These are phyloP conservation scores for Rosellinia necatrix DNA, from an alignment of 2,329 filamentous ascomycete species.

Conservation along the genomic window DNA sequence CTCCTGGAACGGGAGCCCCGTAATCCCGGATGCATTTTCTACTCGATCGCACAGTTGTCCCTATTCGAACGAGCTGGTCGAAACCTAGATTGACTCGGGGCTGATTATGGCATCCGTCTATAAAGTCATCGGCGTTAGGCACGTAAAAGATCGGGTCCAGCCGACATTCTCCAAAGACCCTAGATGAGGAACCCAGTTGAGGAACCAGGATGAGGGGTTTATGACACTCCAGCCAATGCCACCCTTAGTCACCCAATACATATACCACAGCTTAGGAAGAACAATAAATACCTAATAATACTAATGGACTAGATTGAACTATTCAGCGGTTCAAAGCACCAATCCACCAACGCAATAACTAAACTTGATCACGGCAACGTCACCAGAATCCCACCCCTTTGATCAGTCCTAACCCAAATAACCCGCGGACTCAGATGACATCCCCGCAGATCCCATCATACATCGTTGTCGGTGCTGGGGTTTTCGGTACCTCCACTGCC, in stretches of 20 bases:
- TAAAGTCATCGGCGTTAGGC: too few relatives aligned
- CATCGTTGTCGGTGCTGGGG: slow-evolving; percentile 67
- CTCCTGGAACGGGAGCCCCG: not conserved
- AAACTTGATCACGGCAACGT: not conserved
- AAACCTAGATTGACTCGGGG: too few relatives aligned
- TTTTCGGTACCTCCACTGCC: slow-evolving; percentile 70
- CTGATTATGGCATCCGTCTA: not conserved
- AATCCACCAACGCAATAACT: not conserved
- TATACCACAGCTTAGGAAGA: too few relatives aligned
- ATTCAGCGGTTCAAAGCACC: not conserved
- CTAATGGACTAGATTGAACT: not conserved
- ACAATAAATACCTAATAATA: too few relatives aligned
- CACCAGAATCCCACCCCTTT: too few relatives aligned
- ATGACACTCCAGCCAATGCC: not conserved
- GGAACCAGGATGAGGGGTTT: slow-evolving; percentile 21
- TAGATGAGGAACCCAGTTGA: not conserved
- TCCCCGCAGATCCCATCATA: slow-evolving; percentile 42
- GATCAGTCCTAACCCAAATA: too few relatives aligned
- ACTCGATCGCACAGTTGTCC: too few relatives aligned
- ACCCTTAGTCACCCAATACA: not conserved
- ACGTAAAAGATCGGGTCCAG: not conserved
- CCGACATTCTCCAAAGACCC: too few relatives aligned
- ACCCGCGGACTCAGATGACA: slow-evolving; percentile 15
- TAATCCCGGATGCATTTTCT: not conserved
- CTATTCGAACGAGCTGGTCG: too few relatives aligned